Percentiles rank a stretch among this genome's conserved stretches.
Evolutionary conservation across 495 filamentous ascomycete genomes (phyloP).

Genomic region (Penicillium coprophilum): DNA sequence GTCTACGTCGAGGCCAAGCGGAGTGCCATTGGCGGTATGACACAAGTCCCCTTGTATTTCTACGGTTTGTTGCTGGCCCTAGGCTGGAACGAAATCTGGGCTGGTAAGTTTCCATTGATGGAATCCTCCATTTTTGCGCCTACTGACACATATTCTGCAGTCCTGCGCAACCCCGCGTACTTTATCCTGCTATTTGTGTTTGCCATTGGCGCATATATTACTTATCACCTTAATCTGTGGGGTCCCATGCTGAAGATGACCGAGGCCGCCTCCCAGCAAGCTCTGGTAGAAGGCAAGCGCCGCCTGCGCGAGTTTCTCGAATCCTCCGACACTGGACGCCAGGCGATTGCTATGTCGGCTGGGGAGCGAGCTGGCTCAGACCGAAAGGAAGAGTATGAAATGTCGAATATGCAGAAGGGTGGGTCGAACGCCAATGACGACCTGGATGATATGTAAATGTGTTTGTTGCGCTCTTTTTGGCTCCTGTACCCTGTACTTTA

Average conservation of each 20-base stretch:
- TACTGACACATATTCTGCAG: constrained; percentile 45
- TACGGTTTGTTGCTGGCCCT: constrained; percentile 84
- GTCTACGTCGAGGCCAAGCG: constrained; percentile 97
- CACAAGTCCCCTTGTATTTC: constrained; percentile 92
- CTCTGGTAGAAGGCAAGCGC: constrained; percentile 84
- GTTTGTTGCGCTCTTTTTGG: constrained; percentile 48
- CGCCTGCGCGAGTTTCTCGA: constrained; percentile 83
- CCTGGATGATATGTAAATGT: constrained; percentile 44
- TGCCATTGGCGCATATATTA: constrained; percentile 75
- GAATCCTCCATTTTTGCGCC: constrained; percentile 1
- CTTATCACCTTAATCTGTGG: constrained; percentile 90
- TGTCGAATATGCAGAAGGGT: constrained; percentile 43
- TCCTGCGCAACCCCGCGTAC: constrained; percentile 87
- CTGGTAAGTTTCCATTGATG: constrained; percentile 59
- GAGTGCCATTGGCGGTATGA: constrained; percentile 91
- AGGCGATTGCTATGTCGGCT: constrained; percentile 71
- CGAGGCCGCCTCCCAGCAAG: constrained; percentile 84
- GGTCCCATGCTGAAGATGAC: constrained; percentile 94
- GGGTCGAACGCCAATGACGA: constrained; percentile 34
- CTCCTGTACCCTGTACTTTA: constrained; percentile 16
- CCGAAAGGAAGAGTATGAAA: constrained; percentile 45
- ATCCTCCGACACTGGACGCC: constrained; percentile 72
- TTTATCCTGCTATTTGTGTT: constrained; percentile 83
- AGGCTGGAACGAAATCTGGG: constrained; percentile 95
- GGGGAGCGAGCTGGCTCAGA: constrained; percentile 24